Evolutionary conservation across 106 monocot genomes (phyloP).

Genomic region (Allium sativum): DNA sequence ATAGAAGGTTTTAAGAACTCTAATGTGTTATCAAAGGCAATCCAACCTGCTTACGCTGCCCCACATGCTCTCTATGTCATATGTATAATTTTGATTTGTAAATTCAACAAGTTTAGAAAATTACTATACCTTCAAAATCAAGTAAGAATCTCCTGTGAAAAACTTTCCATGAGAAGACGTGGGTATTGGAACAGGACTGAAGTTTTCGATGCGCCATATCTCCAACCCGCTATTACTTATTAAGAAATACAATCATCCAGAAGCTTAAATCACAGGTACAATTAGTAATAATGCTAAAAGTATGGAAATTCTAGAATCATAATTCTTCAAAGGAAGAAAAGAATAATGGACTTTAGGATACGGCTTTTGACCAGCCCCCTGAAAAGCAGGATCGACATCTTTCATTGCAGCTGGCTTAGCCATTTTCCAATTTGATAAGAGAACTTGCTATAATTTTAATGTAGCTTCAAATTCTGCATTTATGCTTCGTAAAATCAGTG

Average conservation of each 20-base stretch:
- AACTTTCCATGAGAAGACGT: slow-evolving; percentile 17
- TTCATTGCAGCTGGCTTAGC: slow-evolving; percentile 4
- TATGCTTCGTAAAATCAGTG: too few species aligned
- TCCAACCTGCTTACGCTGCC: too few species aligned
- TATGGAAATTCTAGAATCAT: background rate
- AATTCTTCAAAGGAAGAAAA: background rate
- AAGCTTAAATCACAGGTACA: background rate
- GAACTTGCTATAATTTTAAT: background rate
- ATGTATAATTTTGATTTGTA: too few species aligned
- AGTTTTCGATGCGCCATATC: slow-evolving; percentile 21
- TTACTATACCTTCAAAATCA: slow-evolving; percentile 8
- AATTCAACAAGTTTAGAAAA: too few species aligned
- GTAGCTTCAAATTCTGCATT: background rate
- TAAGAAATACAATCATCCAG: slow-evolving; percentile 5
- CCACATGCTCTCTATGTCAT: too few species aligned
- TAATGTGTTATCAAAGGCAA: too few species aligned
- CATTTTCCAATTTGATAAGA: background rate
- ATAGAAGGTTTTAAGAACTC: too few species aligned
- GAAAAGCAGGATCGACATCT: slow-evolving; percentile 11
- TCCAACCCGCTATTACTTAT: slow-evolving; percentile 10
- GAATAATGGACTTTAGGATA: background rate
- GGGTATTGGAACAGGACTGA: slow-evolving; percentile 12
- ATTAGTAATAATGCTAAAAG: background rate
- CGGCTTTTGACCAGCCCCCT: slow-evolving; percentile 11
- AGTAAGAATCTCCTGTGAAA: slow-evolving; percentile 14